These are phyloP conservation scores for Amylocarpus encephaloides DNA, from an alignment of 2,329 filamentous ascomycete species.

Conservation along the genomic window DNA sequence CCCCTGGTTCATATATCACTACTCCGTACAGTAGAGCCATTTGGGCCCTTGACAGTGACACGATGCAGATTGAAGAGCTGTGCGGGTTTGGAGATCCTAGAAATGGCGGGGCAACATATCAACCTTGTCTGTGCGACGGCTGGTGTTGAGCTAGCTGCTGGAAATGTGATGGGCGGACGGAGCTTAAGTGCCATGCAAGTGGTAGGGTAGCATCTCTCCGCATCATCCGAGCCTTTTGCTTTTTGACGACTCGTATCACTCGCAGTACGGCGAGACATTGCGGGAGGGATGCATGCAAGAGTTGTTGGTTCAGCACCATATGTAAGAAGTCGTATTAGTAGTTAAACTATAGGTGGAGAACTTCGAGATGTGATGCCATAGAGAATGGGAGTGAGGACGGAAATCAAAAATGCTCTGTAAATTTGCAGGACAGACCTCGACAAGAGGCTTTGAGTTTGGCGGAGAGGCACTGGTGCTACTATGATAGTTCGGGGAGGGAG, in stretches of 20 bases:
- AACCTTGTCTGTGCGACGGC: background rate
- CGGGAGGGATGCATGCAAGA: too few relatives aligned
- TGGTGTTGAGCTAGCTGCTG: background rate
- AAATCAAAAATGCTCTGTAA: too few relatives aligned
- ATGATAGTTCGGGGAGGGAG: background rate
- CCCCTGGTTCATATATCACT: too few relatives aligned
- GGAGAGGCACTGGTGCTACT: background rate
- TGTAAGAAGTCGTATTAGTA: too few relatives aligned
- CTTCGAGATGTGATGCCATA: too few relatives aligned
- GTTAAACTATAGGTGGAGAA: too few relatives aligned
- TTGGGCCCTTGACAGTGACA: background rate
- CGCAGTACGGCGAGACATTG: too few relatives aligned
- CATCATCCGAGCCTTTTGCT: too few relatives aligned
- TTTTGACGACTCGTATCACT: too few relatives aligned
- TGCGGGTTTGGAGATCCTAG: background rate
- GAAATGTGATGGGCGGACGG: background rate
- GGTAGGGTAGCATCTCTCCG: background rate
- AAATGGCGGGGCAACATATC: background rate
- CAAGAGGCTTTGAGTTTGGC: background rate
- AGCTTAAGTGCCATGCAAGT: background rate
- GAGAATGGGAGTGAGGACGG: too few relatives aligned
- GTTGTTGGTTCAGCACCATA: background rate
- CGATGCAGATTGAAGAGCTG: background rate
- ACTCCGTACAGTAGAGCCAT: background rate
- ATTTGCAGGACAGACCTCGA: too few relatives aligned